A percentile compares a stretch with the other conserved stretches of the same genome.
Evolutionary conservation across 2,329 filamentous ascomycete species (phyloP).

Genomic region (Pseudocercospora eumusae): DNA sequence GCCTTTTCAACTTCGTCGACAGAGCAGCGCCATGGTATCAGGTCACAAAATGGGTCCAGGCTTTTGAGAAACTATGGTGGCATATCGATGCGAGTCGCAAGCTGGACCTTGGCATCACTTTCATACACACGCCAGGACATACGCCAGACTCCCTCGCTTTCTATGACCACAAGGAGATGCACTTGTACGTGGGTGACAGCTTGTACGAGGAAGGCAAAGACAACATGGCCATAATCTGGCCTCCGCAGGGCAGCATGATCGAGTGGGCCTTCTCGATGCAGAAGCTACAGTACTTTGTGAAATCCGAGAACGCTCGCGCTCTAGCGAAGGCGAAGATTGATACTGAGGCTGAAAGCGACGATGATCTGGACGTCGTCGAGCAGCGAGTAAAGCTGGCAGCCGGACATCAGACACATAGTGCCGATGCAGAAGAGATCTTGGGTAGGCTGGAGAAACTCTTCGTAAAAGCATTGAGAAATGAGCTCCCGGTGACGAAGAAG

Average conservation of each 20-base stretch:
- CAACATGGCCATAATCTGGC: slow-evolving; percentile 45
- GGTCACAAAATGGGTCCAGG: slow-evolving; percentile 46
- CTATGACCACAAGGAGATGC: slow-evolving; percentile 49
- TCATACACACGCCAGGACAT: slow-evolving; percentile 52
- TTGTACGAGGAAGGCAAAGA: slow-evolving; percentile 46
- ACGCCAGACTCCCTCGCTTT: slow-evolving; percentile 51
- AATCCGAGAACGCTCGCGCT: slow-evolving; percentile 36
- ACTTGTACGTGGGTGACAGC: slow-evolving; percentile 51
- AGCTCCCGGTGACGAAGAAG: slow-evolving; percentile 40
- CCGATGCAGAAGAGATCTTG: slow-evolving; percentile 44
- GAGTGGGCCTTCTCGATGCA: slow-evolving; percentile 44
- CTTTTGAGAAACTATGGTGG: slow-evolving; percentile 40
- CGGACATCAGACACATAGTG: slow-evolving; percentile 44
- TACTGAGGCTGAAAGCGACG: slow-evolving; percentile 24
- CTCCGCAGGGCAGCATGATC: slow-evolving; percentile 43
- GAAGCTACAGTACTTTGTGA: slow-evolving; percentile 41
- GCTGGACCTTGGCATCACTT: slow-evolving; percentile 42
- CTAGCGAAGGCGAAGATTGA: slow-evolving; percentile 24
- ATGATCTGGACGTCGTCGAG: slow-evolving; percentile 31
- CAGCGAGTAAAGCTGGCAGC: slow-evolving; percentile 31
- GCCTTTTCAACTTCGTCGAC: slow-evolving; percentile 45
- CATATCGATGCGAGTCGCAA: slow-evolving; percentile 16
- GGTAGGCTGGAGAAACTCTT: slow-evolving; percentile 41
- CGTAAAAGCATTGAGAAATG: slow-evolving; percentile 37
- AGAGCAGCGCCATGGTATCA: slow-evolving; percentile 45